Evolutionary conservation across 2,329 filamentous ascomycete species (phyloP).

Genomic region (Graphium sp.): DNA sequence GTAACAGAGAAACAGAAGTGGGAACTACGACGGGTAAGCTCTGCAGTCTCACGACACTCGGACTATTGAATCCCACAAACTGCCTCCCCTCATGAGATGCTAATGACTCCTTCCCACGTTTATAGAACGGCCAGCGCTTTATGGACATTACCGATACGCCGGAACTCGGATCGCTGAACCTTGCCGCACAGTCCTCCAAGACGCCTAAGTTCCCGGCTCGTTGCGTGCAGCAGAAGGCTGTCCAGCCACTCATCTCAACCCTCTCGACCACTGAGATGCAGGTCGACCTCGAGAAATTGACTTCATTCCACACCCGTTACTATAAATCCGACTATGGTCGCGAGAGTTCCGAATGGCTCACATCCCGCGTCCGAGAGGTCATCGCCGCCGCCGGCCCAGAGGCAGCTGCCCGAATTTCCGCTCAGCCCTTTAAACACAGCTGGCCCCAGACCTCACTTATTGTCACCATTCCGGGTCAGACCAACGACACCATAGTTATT

Average conservation of each 20-base stretch:
- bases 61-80: neutral
- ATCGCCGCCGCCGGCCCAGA: slow-evolving; percentile 54
- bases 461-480: slow-evolving; percentile 75
- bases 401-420: slow-evolving; percentile 50
- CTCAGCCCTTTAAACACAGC: slow-evolving; percentile 58
- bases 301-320: slow-evolving; percentile 67
- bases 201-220: slow-evolving; percentile 48
- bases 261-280: slow-evolving; percentile 65
- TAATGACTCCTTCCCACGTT: neutral
- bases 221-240: slow-evolving; percentile 44
- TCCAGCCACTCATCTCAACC: slow-evolving; percentile 48
- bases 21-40: slow-evolving; percentile 62
- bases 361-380: slow-evolving; percentile 54
- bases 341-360: slow-evolving; percentile 78
- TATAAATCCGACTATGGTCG: slow-evolving; percentile 65
- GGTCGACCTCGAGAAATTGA: slow-evolving; percentile 61
- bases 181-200: slow-evolving; percentile 12
- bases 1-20: slow-evolving; percentile 93
- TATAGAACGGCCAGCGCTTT: slow-evolving; percentile 67
- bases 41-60: no score
- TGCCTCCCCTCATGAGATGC: neutral
- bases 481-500: slow-evolving; percentile 68
- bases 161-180: slow-evolving; percentile 25
- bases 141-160: slow-evolving; percentile 80
- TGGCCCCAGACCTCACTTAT: slow-evolving; percentile 91